Percentiles rank a stretch among this genome's conserved stretches.
These are phyloP conservation scores for Harringtonia lauricola DNA, from an alignment of 2,329 filamentous ascomycete species.

Conservation along the genomic window DNA sequence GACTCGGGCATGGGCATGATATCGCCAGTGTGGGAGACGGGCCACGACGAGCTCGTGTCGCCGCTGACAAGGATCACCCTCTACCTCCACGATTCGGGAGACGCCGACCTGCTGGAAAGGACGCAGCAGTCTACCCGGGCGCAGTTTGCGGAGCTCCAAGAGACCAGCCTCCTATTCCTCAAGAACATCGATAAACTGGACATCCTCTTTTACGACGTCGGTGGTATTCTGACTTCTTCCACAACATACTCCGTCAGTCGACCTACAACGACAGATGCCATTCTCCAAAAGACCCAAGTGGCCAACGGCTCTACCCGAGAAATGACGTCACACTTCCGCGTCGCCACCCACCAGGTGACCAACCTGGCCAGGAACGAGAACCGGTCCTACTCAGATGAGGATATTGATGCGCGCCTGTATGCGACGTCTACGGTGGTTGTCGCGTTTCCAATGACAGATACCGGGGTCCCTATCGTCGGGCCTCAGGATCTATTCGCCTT, in stretches of 20 bases:
- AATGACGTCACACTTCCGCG: conserved; percentile 6
- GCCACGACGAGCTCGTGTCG: conserved; percentile 5
- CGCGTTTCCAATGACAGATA: conserved; percentile 30
- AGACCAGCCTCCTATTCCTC: conserved; percentile 29
- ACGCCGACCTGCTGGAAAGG: conserved; percentile 2
- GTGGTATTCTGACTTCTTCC: conserved; percentile 3
- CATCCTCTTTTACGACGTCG: conserved; percentile 17
- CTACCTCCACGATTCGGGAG: no score
- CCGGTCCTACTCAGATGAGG: conserved; percentile 17
- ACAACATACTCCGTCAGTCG: conserved; percentile 23
- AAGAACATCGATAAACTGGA: conserved; percentile 24
- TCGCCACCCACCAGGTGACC: no score
- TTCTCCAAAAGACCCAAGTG: conserved; percentile 11
- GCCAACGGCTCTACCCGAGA: conserved; percentile 13
- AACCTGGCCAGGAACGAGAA: conserved; percentile 20
- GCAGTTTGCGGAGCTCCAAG: conserved; percentile 26
- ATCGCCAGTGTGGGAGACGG: conserved; percentile 29
- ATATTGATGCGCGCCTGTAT: conserved; percentile 13
- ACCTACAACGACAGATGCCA: conserved; percentile 27
- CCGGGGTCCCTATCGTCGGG: conserved; percentile 22
- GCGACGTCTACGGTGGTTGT: conserved; percentile 26
- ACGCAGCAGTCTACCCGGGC: conserved; percentile 14
- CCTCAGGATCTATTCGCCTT: conserved; percentile 34
- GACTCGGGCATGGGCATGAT: conserved; percentile 41
- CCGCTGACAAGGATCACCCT: conserved; percentile 12